Conservation (phyloP, 441 rosid species). For the Omphalea diandra region DNA sequence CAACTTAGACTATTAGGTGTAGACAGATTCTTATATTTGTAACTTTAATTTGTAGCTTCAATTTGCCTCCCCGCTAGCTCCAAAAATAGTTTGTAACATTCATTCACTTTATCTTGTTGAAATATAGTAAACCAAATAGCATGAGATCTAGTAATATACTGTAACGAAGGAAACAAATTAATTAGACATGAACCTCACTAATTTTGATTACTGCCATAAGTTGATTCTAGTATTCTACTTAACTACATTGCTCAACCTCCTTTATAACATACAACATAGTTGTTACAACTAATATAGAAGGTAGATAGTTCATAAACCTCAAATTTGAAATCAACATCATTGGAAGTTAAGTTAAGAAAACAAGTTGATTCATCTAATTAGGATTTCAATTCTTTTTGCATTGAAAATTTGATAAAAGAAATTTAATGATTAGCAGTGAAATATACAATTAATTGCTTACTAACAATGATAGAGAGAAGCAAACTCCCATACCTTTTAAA, state of each 20-base stretch:
- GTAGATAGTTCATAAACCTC: no score
- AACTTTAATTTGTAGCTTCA: conserved; percentile 48
- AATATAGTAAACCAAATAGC: conserved; percentile 25
- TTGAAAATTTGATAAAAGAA: neutral
- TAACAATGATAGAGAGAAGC: conserved; percentile 51
- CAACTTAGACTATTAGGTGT: no score
- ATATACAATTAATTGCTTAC: conserved; percentile 29
- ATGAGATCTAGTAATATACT: neutral
- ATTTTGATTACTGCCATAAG: conserved; percentile 43
- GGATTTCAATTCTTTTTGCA: neutral
- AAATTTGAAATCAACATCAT: no score
- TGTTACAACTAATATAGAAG: no score
- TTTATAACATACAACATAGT: no score
- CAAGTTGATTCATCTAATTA: neutral
- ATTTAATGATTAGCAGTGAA: conserved; percentile 1
- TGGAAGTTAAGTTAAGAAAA: conserved; percentile 1
- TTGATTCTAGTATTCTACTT: conserved; percentile 37
- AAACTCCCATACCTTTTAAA: conserved; percentile 43
- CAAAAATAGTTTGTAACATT: conserved; percentile 43
- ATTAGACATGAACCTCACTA: no score
- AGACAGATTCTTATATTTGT: no score
- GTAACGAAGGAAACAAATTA: no score
- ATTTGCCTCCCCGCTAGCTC: conserved; percentile 27
- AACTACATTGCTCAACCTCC: conserved; percentile 39
- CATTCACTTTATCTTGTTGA: conserved; percentile 48